Base-by-base conservation (phyloP, 2,329 filamentous ascomycete genomes). In the Venturia oleaginea region DNA sequence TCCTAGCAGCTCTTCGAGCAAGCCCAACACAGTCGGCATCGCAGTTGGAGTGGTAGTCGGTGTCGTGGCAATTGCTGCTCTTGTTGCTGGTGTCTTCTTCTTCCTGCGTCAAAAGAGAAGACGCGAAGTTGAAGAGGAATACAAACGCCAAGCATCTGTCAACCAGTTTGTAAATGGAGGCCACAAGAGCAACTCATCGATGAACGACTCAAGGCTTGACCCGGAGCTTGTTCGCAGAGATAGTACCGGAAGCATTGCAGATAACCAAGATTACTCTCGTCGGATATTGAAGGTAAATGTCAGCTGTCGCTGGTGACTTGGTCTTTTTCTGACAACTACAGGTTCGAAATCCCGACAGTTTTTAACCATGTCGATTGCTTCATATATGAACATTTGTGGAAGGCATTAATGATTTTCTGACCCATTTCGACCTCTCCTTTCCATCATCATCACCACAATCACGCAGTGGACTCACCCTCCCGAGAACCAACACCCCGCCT, bases 181-280 rank as follows among this genome's bases (percentile, higher is more conserved):
- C 69, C 82, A 86, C 42, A 85, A 86, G 1, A 85, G 73, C 84
- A 87, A 67, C 81, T 86, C 76, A 37, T 91, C 90, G 11, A 87
- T 90, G 78, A 86, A 86, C 17, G 93, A 97, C 73, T 87, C 90
- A 51, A 86, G 93, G 64, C 85, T 97, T 65, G 93, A 97, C 69
- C 91, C 92, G 8, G 87, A 82, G 65, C 87, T 88, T 65, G 85
- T 92, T 70, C 84, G 91, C 73, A 86, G 92, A 76, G 84, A 93
- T 79, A 97, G 93, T 77, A 91, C 94, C 72, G 93, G 93, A 70
- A 97, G 92, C 76, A 97, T 97, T 76, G 93, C 92, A 62, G 93
- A 97, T 76, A 95, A 97, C 77, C 87, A 96, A 77, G 93, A 97
- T 76, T 97, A 96, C 79, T 97, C 93, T 67, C 86, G 93, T 78